Evolutionary conservation across 805 yeast species (phyloP), one percentile per base, ranked within the genome.

Genomic region (Candida tallmaniae): DNA sequence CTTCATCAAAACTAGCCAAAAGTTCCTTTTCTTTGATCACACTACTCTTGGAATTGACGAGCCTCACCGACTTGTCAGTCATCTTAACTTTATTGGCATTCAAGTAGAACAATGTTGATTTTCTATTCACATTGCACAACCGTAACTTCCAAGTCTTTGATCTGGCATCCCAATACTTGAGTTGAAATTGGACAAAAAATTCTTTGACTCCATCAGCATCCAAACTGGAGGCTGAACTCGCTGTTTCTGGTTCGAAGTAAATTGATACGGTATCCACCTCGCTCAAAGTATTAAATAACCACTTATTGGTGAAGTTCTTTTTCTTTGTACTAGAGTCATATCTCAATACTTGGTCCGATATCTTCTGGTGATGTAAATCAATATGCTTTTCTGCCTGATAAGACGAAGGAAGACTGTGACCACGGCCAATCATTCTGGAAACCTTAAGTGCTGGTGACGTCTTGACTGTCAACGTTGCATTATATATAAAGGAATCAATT

Each of bases 251-350:
- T 22, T 65, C 67, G 40, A 66, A 62, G 29, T 44, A 54, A 5
- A 66, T 12, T 0, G 62, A 54, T 17, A 57, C 18, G 1, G 64
- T 49, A 16, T 56, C 61, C 10, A 36, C 29, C 1, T 24, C 12
- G 2, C 40, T 18, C n/a, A 62, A 32, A 11, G 31, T 28, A 29
- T 56, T 58, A 32, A 64, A 49, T 17, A 37, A 38, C 70, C 71
- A 64, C 31, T 46, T 46, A 38, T 67, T 67, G 5, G 74, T 67
- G 37, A 63, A 58, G 5, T 60, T 50, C 29, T 47, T 50, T 37
- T 54, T 56, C 25, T 52, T 52, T 19, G 52, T 46, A 5, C 60
- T 43, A 1, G 63, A 51, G 35, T 64, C 70, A 39, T 51, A 65
- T 12, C 40, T 38, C 6, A 55, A 48, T 5, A 60, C 29, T 6